Evolutionary conservation across 257 asterid genomes (phyloP).

Genomic region (Forsythia viridissima): DNA sequence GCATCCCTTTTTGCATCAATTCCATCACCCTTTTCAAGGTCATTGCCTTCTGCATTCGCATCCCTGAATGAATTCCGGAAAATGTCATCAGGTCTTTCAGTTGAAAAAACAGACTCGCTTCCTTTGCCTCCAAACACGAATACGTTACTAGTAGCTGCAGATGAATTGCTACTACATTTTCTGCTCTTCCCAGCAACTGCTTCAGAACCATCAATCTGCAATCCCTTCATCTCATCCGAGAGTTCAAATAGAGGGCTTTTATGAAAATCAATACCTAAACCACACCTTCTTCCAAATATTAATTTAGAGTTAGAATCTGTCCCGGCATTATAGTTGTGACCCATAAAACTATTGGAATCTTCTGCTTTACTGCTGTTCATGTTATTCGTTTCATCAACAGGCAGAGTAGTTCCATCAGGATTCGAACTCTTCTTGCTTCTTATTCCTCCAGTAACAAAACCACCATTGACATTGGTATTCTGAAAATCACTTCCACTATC

Average conservation of each 20-base stretch:
- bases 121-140: constrained; percentile 46
- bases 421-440: constrained; percentile 31
- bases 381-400: constrained; percentile 29
- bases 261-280: constrained; percentile 36
- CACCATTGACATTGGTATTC: constrained; percentile 33
- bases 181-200: constrained; percentile 33
- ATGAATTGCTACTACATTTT: constrained; percentile 24
- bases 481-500: constrained; percentile 32
- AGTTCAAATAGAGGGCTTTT: constrained; percentile 45
- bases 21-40: constrained; percentile 16
- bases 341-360: constrained; percentile 26
- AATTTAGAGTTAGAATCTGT: constrained; percentile 27
- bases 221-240: constrained; percentile 53
- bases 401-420: constrained; percentile 33
- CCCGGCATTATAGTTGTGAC: constrained; percentile 14
- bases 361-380: constrained; percentile 30
- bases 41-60: constrained; percentile 10
- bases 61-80: constrained; percentile 16
- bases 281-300: constrained; percentile 27
- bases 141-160: constrained; percentile 23
- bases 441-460: constrained; percentile 41
- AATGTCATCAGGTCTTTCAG: constrained; percentile 18
- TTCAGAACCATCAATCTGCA: constrained; percentile 50
- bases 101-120: constrained; percentile 24
- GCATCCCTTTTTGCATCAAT: constrained; percentile 11